These are phyloP conservation scores for Kockiozyma suomiensis DNA, from an alignment of 805 yeast species.

Conservation along the genomic window DNA sequence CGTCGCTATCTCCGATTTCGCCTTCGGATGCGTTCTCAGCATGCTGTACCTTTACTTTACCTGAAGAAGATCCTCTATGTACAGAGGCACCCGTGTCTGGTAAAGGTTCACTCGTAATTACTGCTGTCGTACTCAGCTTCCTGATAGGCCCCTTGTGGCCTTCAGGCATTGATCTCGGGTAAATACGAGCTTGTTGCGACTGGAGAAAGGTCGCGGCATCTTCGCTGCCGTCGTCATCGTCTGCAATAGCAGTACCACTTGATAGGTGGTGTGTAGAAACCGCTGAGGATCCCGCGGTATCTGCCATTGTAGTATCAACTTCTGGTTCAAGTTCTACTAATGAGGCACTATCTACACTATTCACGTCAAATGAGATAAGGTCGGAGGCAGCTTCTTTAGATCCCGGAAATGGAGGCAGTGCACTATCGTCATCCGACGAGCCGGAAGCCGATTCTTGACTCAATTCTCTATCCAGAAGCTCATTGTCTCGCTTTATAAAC, in stretches of 20 bases:
- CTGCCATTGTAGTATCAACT: background rate
- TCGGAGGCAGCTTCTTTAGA: background rate
- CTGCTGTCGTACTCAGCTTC: conserved; percentile 8
- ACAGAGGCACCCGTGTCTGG: background rate
- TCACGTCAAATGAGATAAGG: background rate
- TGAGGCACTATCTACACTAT: background rate
- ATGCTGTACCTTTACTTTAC: conserved; percentile 21
- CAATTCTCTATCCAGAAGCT: conserved; percentile 19
- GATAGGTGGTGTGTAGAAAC: background rate
- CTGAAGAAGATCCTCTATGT: conserved; percentile 12
- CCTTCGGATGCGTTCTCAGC: conserved; percentile 25
- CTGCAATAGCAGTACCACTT: background rate
- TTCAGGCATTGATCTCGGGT: conserved; percentile 1
- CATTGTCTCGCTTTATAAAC: conserved; percentile 18
- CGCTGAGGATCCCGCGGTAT: background rate
- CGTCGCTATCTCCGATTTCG: conserved; percentile 20
- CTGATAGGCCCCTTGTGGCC: conserved; percentile 4
- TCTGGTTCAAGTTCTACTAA: background rate
- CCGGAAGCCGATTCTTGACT: background rate
- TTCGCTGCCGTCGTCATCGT: background rate
- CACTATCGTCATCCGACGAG: background rate
- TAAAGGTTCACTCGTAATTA: conserved; percentile 1
- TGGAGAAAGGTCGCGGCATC: background rate
- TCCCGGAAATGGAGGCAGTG: background rate
- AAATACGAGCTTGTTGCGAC: background rate